A percentile compares a stretch with the other conserved stretches of the same genome.
Evolutionary conservation across 352 stramenopile genomes (phyloP).

Genomic region (Phytophthora boehmeriae): DNA sequence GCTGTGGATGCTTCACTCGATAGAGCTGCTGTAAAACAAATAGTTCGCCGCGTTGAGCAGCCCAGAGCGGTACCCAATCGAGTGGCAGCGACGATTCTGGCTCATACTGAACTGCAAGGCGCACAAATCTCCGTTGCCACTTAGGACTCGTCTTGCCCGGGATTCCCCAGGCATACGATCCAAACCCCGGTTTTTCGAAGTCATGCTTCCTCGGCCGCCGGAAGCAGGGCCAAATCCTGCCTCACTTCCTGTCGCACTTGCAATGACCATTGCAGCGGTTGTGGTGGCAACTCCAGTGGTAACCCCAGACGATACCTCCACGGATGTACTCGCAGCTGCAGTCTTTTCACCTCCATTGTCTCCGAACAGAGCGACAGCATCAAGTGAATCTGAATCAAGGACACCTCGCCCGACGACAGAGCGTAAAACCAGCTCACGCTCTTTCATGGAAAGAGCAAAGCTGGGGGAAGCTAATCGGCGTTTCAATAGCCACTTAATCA

Average conservation of each 20-base stretch:
- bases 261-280: slow-evolving; percentile 3
- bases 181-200: slow-evolving; percentile 21
- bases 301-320: too few species aligned
- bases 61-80: slow-evolving; percentile 40
- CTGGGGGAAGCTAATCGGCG: slow-evolving; percentile 14
- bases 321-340: neutral
- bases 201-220: slow-evolving; percentile 4
- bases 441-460: slow-evolving; percentile 31
- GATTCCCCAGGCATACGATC: slow-evolving; percentile 37
- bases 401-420: slow-evolving; percentile 26
- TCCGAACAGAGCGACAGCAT: slow-evolving; percentile 5
- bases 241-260: slow-evolving; percentile 16
- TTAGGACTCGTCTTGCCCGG: slow-evolving; percentile 32
- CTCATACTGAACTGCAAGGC: slow-evolving; percentile 27
- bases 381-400: slow-evolving; percentile 19
- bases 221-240: slow-evolving; percentile 5
- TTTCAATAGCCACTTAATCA: slow-evolving; percentile 43
- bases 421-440: slow-evolving; percentile 31
- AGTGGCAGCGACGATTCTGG: slow-evolving; percentile 24
- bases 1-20: slow-evolving; percentile 29
- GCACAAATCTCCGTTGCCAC: slow-evolving; percentile 34
- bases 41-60: slow-evolving; percentile 38
- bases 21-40: slow-evolving; percentile 32
- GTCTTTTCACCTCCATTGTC: slow-evolving; percentile 1
- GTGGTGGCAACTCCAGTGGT: slow-evolving; percentile 17